Conservation (phyloP, 768 basidiomycete species). For the Nidularia pulvinata region DNA sequence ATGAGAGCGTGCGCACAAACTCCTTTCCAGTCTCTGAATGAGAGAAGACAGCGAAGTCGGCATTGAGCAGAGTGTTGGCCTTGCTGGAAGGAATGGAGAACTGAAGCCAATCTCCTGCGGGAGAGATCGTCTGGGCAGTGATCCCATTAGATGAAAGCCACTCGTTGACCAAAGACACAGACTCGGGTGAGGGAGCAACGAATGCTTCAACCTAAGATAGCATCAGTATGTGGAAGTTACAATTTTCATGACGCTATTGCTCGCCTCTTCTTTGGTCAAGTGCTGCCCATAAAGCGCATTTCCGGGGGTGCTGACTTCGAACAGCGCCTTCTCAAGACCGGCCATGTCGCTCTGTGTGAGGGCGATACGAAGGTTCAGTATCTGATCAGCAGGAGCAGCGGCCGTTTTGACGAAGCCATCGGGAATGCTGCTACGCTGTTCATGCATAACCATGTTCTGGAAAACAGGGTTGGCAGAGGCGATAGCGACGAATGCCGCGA, state of each 20-base stretch:
- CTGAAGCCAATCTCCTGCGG: constrained; percentile 21
- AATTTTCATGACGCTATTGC: not conserved
- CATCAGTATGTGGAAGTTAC: not conserved
- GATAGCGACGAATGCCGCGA: constrained; percentile 5
- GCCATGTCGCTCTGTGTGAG: constrained; percentile 27
- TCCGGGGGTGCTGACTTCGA: constrained; percentile 32
- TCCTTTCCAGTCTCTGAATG: constrained; percentile 14
- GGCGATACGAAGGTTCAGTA: constrained; percentile 32
- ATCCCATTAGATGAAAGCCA: constrained; percentile 20
- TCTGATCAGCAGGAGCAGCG: constrained; percentile 14
- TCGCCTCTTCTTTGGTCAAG: constrained; percentile 33
- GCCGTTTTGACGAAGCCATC: constrained; percentile 18
- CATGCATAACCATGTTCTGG: constrained; percentile 15
- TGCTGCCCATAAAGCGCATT: constrained; percentile 32
- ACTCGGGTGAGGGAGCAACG: constrained; percentile 15
- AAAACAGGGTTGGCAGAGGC: constrained; percentile 8
- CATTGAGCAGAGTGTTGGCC: constrained; percentile 21
- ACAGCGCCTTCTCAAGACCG: constrained; percentile 31
- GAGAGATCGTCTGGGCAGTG: constrained; percentile 10
- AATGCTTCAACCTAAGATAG: constrained; percentile 19
- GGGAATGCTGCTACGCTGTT: constrained; percentile 14
- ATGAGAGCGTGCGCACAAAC: constrained; percentile 19
- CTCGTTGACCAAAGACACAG: constrained; percentile 16
- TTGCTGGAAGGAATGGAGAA: constrained; percentile 18
- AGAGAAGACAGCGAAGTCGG: constrained; percentile 17